Conservation (phyloP, 768 basidiomycete genomes). For the Aureoboletus auriporus region DNA sequence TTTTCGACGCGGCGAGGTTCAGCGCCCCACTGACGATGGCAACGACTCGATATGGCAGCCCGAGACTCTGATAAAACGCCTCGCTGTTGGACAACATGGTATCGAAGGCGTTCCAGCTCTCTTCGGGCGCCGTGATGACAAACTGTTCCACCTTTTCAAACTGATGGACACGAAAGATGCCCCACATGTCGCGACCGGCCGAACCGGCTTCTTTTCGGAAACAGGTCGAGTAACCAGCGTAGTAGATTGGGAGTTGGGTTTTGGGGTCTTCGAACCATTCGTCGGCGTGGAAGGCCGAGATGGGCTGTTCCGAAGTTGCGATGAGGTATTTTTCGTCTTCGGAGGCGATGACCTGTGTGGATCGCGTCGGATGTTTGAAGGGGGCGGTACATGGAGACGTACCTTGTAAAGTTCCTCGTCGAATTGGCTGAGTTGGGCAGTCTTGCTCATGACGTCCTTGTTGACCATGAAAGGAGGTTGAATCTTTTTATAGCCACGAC, state of each 20-base stretch:
- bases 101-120: conserved; percentile 94
- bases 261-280: conserved; percentile 97
- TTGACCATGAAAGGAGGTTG: conserved; percentile 99
- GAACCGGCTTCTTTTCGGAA: conserved; percentile 99
- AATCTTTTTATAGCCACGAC: conserved; percentile 83
- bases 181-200: conserved; percentile 98
- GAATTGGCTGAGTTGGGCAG: conserved; percentile 96
- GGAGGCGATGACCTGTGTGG: conserved; percentile 66
- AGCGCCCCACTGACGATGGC: conserved; percentile 95
- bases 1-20: conserved; percentile 95
- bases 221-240: conserved; percentile 89
- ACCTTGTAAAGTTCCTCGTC: conserved; percentile 99
- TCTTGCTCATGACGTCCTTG: conserved; percentile 95
- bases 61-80: conserved; percentile 94
- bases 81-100: conserved; percentile 86
- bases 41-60: conserved; percentile 87
- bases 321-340: conserved; percentile 99
- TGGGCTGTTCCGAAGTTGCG: conserved; percentile 98
- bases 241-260: conserved; percentile 87
- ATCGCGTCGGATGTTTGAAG: neutral
- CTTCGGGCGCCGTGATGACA: conserved; percentile 89
- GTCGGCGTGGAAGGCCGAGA: conserved; percentile 91
- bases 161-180: conserved; percentile 99
- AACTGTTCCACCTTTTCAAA: conserved; percentile 99
- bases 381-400: conserved; percentile 8